These are phyloP conservation scores for Plasmodium reichenowi DNA, from an alignment of 169 alveolate species.

Conservation along the genomic window DNA sequence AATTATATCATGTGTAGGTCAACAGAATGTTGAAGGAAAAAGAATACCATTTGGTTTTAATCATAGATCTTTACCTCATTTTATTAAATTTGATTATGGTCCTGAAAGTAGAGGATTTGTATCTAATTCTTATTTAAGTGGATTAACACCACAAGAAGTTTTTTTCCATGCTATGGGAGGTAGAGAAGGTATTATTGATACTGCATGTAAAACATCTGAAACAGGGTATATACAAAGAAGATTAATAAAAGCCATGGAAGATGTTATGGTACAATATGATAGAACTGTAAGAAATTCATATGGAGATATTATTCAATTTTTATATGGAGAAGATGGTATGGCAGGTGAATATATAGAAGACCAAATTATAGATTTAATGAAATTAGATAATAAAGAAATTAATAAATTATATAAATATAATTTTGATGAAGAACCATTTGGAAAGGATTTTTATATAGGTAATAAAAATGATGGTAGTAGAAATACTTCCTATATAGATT, in stretches of 20 bases:
- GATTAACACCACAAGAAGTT: slow-evolving; percentile 98
- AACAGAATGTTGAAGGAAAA: slow-evolving; percentile 99
- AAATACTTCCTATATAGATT: slow-evolving; percentile 81
- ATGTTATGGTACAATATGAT: slow-evolving; percentile 99
- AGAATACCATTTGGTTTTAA: slow-evolving; percentile 99
- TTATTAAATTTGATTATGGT: slow-evolving; percentile 98
- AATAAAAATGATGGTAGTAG: slow-evolving; percentile 64
- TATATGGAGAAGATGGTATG: slow-evolving; percentile 99
- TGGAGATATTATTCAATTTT: slow-evolving; percentile 97
- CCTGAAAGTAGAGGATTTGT: slow-evolving; percentile 99
- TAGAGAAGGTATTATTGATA: slow-evolving; percentile 99
- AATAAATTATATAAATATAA: slow-evolving; percentile 84
- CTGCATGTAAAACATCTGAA: slow-evolving; percentile 99
- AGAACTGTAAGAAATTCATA: slow-evolving; percentile 97
- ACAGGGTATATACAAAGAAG: slow-evolving; percentile 99
- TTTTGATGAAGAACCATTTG: slow-evolving; percentile 85
- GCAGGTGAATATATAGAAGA: slow-evolving; percentile 99
- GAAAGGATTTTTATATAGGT: slow-evolving; percentile 40
- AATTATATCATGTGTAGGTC: slow-evolving; percentile 99
- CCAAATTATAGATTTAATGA: slow-evolving; percentile 93
- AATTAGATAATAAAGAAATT: slow-evolving; percentile 92
- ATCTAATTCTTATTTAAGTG: slow-evolving; percentile 97
- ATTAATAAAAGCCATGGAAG: slow-evolving; percentile 99
- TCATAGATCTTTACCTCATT: slow-evolving; percentile 99
- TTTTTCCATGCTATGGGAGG: slow-evolving; percentile 99